phyloP scores from a whole-genome alignment of 805 yeast species.

The Suhomyces tanzawaensis region DNA sequence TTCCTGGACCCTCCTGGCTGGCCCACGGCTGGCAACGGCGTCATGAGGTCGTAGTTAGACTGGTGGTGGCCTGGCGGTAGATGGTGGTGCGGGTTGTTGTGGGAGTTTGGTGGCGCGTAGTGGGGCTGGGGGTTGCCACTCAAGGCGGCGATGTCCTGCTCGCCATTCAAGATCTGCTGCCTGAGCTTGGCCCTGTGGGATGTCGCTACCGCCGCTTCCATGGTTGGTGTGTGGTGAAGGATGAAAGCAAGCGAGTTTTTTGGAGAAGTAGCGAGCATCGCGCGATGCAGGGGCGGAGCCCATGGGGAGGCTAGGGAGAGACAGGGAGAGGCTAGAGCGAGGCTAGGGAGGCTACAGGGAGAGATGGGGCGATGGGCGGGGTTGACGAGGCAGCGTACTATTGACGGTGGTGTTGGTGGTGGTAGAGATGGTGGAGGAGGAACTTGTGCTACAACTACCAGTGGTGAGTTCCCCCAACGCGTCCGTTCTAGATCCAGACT shows the following conservation, averaged over 20 bases:
- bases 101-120: background rate
- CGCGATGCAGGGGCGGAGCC: background rate
- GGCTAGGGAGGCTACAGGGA: background rate
- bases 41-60: conserved; percentile 27
- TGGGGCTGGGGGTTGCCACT: conserved; percentile 13
- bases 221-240: background rate
- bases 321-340: background rate
- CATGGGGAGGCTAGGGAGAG: background rate
- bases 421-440: too few relatives aligned
- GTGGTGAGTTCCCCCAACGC: too few relatives aligned
- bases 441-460: too few relatives aligned
- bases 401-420: background rate
- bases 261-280: too few relatives aligned
- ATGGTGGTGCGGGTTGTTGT: conserved; percentile 4
- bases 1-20: conserved; percentile 24
- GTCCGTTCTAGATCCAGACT: too few relatives aligned
- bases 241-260: too few relatives aligned
- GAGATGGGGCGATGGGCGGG: background rate
- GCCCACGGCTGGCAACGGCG: conserved; percentile 18
- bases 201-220: conserved; percentile 8
- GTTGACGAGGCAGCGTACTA: background rate
- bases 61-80: conserved; percentile 1
- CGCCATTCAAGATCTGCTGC: conserved; percentile 33
- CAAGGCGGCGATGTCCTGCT: conserved; percentile 23
- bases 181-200: conserved; percentile 24